Percentiles rank a stretch among this genome's conserved stretches.
Conservation (phyloP, 2,329 filamentous ascomycete species). For the Orbilia oligospora region DNA sequence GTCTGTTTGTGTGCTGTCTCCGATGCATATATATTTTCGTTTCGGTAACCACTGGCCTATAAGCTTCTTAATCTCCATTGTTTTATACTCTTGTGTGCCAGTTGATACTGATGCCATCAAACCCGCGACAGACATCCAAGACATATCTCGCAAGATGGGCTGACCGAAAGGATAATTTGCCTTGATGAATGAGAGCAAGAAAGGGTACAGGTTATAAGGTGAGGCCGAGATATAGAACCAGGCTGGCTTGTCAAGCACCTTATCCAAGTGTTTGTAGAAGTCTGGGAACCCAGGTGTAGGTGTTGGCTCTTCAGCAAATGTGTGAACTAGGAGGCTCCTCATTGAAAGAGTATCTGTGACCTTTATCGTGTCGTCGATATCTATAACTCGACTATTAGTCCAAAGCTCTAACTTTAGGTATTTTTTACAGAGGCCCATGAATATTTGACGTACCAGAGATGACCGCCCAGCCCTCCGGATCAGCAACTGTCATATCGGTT, state of each 20-base stretch:
- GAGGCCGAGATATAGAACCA: conserved; percentile 96
- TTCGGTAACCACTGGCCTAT: conserved; percentile 83
- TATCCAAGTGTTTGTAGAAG: conserved; percentile 78
- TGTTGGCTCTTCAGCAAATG: conserved; percentile 82
- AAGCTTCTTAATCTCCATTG: conserved; percentile 79
- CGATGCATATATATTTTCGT: conserved; percentile 84
- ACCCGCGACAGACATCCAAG: conserved; percentile 86
- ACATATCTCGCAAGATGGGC: conserved; percentile 85
- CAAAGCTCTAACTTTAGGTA: not conserved
- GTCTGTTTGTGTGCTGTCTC: conserved; percentile 91
- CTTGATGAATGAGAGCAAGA: conserved; percentile 81
- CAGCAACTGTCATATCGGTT: conserved; percentile 48
- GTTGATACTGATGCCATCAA: conserved; percentile 83
- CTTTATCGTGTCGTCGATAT: conserved; percentile 97
- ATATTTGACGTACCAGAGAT: conserved; percentile 39
- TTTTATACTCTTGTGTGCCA: conserved; percentile 88
- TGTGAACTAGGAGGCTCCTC: conserved; percentile 83
- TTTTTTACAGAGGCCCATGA: not conserved
- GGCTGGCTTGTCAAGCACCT: conserved; percentile 74
- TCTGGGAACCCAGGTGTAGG: conserved; percentile 86
- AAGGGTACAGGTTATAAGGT: conserved; percentile 93
- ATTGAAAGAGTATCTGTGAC: conserved; percentile 85
- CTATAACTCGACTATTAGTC: conserved; percentile 67
- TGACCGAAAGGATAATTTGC: conserved; percentile 81
- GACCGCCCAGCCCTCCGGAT: conserved; percentile 54